Evolutionary conservation across 768 basidiomycete species (phyloP).

Genomic region (Amyloporia xantha): DNA sequence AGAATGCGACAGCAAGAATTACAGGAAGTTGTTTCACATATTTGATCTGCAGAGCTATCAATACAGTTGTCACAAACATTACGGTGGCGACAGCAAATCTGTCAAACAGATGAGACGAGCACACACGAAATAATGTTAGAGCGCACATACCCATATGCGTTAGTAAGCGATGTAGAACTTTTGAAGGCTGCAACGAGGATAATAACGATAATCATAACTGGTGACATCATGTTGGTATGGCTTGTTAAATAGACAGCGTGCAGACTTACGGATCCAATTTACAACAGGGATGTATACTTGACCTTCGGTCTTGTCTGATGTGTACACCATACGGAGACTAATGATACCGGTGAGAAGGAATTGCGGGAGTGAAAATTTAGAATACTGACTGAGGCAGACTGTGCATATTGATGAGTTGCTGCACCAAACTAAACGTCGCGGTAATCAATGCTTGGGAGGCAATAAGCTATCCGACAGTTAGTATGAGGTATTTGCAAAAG

Average conservation of each 20-base stretch:
- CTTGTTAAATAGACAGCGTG: neutral
- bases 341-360: no score
- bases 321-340: constrained; percentile 48
- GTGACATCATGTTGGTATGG: no score
- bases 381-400: constrained; percentile 44
- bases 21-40: constrained; percentile 47
- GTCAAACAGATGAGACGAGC: constrained; percentile 10
- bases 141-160: constrained; percentile 38
- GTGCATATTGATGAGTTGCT: constrained; percentile 60
- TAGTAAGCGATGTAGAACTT: constrained; percentile 45
- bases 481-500: neutral
- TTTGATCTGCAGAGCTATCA: constrained; percentile 51
- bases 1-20: constrained; percentile 38
- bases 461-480: constrained; percentile 34
- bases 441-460: constrained; percentile 68
- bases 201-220: constrained; percentile 45
- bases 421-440: constrained; percentile 53
- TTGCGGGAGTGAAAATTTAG: no score
- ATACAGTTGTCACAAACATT: constrained; percentile 53
- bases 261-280: constrained; percentile 43
- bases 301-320: constrained; percentile 53
- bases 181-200: constrained; percentile 52
- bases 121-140: neutral
- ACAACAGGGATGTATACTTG: constrained; percentile 61
- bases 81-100: constrained; percentile 63